Base-by-base conservation (phyloP, 2,329 filamentous ascomycete species). In the Phaeosphaeriaceae sp. region DNA sequence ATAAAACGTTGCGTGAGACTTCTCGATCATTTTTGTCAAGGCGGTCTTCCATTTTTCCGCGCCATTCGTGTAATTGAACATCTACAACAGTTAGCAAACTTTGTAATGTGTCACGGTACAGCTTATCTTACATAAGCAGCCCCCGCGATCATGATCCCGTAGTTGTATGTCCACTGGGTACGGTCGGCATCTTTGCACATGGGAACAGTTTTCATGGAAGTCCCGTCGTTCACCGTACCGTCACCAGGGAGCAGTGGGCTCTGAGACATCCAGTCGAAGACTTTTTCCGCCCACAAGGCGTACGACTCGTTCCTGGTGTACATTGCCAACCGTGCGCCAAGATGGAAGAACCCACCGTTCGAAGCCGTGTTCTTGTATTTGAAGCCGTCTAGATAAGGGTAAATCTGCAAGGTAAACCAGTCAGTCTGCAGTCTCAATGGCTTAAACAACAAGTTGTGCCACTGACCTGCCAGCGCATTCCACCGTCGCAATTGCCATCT, bases 31-130 rank as follows among this genome's bases (percentile, higher is more conserved):
- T 19, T 72, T 67, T 9, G 61, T 49, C 0, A 79, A 60, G 21
- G 72, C 74, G 0, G 60, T 56, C 2, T 60, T 55, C 76, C 76
- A 78, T 41, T 69, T 63, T 6, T 67, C 49, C 13, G 60, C 69
- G 31, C 79, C 79, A 58, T 77, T 73, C 33, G 74, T 77, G 61
- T 75, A 74, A 59, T 77, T 77, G 67, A 77, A 78, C 74, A 77
- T 76, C 74, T 77, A 57, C 1, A 22, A 3, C 6, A 25, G 53
- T 70, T 53, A 69, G 62, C 21, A 19, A 19, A 24, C 9, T 15
- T 11, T 41, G 11, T 10, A 15, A 7, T 9, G 19, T 22, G 10
- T 33, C 20, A 6, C 21, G n/a, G 22, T 24, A 22, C 20, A 22
- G 31, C 13, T 17, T 13, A 31, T 31, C 63, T 15, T 64, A 75